Percentiles rank a stretch among this genome's conserved stretches.
Evolutionary conservation across 768 basidiomycete species (phyloP).

Genomic region (Pilatotrama ljubarskyi): DNA sequence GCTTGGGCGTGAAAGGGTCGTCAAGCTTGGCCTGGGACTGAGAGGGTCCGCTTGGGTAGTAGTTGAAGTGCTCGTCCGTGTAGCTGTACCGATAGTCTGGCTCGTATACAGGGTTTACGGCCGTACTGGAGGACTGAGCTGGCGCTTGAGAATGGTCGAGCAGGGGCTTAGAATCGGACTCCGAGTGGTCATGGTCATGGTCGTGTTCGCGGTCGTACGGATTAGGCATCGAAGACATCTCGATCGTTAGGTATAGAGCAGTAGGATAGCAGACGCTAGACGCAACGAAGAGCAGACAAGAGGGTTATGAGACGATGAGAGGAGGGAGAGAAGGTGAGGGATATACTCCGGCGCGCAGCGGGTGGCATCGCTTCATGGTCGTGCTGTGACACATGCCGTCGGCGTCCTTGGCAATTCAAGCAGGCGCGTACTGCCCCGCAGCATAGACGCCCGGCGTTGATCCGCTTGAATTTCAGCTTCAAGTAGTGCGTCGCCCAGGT

Average conservation of each 20-base stretch:
- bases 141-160: not conserved
- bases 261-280: not conserved
- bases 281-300: not conserved
- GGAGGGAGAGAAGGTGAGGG: not conserved
- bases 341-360: not conserved
- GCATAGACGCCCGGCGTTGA: not conserved
- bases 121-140: not conserved
- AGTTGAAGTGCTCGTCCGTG: constrained; percentile 20
- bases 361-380: constrained; percentile 10
- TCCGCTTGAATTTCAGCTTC: not conserved
- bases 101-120: constrained; percentile 9
- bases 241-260: constrained; percentile 3
- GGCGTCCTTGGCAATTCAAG: constrained; percentile 9
- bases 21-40: constrained; percentile 18
- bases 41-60: constrained; percentile 16
- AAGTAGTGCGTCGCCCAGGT: too few relatives aligned
- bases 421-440: constrained; percentile 3
- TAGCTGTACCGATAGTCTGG: constrained; percentile 17
- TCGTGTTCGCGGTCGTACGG: constrained; percentile 13
- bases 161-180: constrained; percentile 15
- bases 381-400: constrained; percentile 7
- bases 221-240: constrained; percentile 14
- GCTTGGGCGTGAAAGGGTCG: constrained; percentile 18
- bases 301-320: not conserved
- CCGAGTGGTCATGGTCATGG: constrained; percentile 18